Conservation (phyloP, 2,329 filamentous ascomycete genomes). For the Sporothrix protearum region DNA sequence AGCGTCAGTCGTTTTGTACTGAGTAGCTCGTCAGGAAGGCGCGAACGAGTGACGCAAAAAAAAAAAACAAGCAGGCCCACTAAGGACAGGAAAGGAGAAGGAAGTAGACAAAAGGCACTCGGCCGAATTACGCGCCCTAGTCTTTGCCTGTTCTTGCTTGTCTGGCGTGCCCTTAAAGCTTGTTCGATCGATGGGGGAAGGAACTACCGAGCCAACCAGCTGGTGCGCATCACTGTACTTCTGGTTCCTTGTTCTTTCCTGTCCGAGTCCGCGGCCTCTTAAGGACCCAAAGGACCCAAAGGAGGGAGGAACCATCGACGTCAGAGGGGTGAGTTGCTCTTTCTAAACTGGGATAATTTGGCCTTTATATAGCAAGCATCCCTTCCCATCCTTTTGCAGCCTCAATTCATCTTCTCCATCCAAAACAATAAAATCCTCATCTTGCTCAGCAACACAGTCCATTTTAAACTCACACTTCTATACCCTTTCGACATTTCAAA, state of each 20-base stretch:
- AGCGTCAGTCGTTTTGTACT: neutral
- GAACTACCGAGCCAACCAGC: neutral
- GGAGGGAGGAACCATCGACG: constrained; percentile 16
- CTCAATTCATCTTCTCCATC: neutral
- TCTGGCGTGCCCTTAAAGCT: neutral
- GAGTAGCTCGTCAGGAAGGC: neutral
- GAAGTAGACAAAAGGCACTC: neutral
- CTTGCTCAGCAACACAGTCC: neutral
- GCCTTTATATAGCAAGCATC: neutral
- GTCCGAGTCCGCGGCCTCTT: neutral
- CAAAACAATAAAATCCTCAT: neutral
- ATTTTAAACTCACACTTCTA: neutral
- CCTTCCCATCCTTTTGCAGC: neutral
- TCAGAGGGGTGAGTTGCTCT: constrained; percentile 6
- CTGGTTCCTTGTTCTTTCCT: constrained; percentile 10
- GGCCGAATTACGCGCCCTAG: neutral
- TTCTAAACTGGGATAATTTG: neutral
- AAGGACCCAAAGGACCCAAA: neutral
- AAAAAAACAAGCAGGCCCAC: neutral
- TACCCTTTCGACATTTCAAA: neutral
- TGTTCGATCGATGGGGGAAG: constrained; percentile 12
- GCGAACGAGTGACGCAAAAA: neutral
- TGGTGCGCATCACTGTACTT: neutral
- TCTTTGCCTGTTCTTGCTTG: neutral
- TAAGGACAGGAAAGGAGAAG: neutral